Conservation (phyloP, 106 monocot species). For the Acanthochlamys bracteata region DNA sequence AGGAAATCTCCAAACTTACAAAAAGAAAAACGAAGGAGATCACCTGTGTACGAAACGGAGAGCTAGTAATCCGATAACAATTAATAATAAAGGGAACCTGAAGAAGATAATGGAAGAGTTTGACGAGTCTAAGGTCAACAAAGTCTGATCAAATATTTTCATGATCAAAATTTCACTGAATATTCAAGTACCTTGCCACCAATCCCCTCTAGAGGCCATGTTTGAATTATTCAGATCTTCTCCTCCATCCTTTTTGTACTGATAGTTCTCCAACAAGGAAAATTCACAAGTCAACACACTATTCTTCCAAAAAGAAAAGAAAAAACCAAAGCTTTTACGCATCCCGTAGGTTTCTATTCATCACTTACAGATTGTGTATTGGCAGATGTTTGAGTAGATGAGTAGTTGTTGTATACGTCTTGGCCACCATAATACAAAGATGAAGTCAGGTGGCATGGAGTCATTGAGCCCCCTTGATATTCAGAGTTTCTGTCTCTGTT, state of each 20-base stretch:
- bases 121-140: background rate
- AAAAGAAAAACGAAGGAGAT: too few species aligned
- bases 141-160: background rate
- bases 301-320: too few species aligned
- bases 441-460: constrained; percentile 1
- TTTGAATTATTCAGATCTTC: constrained; percentile 4
- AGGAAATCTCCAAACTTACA: too few species aligned
- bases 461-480: background rate
- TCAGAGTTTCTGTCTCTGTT: background rate
- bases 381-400: background rate
- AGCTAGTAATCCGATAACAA: background rate
- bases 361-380: constrained; percentile 4
- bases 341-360: background rate
- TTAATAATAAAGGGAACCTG: constrained; percentile 12
- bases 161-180: background rate
- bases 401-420: background rate
- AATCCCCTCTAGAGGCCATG: constrained; percentile 11
- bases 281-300: too few species aligned
- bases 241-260: constrained; percentile 2
- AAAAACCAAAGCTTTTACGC: background rate
- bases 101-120: background rate
- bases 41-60: background rate
- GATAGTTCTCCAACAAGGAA: constrained; percentile 1
- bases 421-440: constrained; percentile 14
- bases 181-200: constrained; percentile 11